Evolutionary conservation across 169 alveolate species (phyloP), one percentile per base, ranked within the genome.

Genomic region (Cryptosporidium ubiquitum): DNA sequence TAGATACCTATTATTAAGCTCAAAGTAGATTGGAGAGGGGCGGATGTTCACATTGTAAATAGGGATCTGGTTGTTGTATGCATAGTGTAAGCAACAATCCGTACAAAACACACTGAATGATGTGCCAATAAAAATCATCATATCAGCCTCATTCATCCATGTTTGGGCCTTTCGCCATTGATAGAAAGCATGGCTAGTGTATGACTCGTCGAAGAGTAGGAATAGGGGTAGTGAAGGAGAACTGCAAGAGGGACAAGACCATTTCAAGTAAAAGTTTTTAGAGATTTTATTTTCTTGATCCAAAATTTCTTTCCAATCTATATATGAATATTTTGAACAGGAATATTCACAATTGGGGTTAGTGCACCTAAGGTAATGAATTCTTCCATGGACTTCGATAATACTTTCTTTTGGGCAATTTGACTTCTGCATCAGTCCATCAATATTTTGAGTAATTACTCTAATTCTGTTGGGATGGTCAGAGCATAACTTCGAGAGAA

Each of bases 101-200:
- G 89, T 79, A n/a, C 89, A 79, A 16, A 79, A 35, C 18, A 79
- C 89, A 51, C 89, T 79, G 55, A 79, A 79, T 10, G 89, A 79
- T 26, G 89, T 79, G 4, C 89, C 89, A 29, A 79, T 64, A 39
- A 79, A 79, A 14, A 79, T 79, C 89, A 79, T 79, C 1, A 79
- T 42, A 9, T 79, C 89, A 4, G 89, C 89, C 29, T 79, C 89
- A 5, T 61, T 57, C 89, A 79, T 79, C 89, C 89, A 79, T 49
- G 16, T 29, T 79, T 79, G 58, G 4, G 89, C 89, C 20, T 79
- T 79, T 23, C 23, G 79, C 89, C 89, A 79, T 51, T 79, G 79
- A 49, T 79, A 79, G 26, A 58, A 79, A 29, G 73, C 20, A 64
- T 79, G 73, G n/a, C 89, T 64, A 40, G 42, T 39, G n/a, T 79